Conservation (phyloP, 2,329 filamentous ascomycete genomes). For the Cucurbitaria berberidis region DNA sequence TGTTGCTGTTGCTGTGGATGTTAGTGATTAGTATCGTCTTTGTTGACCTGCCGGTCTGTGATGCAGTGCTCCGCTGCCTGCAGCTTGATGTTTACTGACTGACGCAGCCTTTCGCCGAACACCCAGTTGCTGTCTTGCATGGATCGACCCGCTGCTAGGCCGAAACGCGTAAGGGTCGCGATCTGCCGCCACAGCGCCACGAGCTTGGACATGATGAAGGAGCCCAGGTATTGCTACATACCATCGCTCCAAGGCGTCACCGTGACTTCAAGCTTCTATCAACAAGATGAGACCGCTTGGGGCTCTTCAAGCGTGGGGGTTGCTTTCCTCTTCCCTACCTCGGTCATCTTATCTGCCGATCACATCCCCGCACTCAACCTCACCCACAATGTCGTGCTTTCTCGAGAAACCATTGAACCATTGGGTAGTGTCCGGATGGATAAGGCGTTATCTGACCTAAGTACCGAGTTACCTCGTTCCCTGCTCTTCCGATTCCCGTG, state of each 20-base stretch:
- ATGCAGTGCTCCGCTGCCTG: slow-evolving; percentile 17
- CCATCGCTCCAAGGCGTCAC: neutral
- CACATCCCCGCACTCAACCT: slow-evolving; percentile 5
- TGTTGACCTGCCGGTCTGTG: slow-evolving; percentile 3
- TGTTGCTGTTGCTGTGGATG: slow-evolving; percentile 18
- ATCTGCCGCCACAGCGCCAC: neutral
- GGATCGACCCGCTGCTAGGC: slow-evolving; percentile 13
- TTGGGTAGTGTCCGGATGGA: neutral
- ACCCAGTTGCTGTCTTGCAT: slow-evolving; percentile 7
- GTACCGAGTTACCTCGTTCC: neutral
- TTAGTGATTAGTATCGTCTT: slow-evolving; percentile 26
- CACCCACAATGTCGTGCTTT: slow-evolving; percentile 9
- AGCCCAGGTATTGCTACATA: too few relatives aligned
- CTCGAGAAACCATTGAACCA: too few relatives aligned
- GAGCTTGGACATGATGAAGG: neutral
- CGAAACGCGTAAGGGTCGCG: slow-evolving; percentile 9
- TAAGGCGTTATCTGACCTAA: neutral
- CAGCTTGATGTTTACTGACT: slow-evolving; percentile 22
- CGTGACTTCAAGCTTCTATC: neutral
- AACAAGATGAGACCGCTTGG: too few relatives aligned
- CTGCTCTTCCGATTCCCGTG: too few relatives aligned
- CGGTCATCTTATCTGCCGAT: neutral
- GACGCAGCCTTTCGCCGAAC: slow-evolving; percentile 16
- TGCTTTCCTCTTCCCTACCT: too few relatives aligned
- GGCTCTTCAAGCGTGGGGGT: neutral